Conservation (phyloP, 495 filamentous ascomycete genomes). For the Bathelium albidoporum region DNA sequence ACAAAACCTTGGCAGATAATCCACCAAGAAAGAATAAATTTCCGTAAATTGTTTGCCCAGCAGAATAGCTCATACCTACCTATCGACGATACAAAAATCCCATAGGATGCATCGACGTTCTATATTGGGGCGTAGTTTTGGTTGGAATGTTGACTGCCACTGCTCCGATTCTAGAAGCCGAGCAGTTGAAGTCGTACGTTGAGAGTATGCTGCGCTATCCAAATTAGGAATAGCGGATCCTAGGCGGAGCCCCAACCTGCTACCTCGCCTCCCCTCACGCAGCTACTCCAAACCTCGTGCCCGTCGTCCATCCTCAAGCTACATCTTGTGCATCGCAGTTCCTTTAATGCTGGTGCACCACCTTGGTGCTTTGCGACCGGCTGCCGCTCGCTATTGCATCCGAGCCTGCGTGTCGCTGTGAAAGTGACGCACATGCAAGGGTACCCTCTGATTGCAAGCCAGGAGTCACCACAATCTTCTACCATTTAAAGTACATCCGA, state of each 20-base stretch:
- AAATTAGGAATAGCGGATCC: not conserved
- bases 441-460: not conserved
- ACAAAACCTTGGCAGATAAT: not conserved
- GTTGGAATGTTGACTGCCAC: not conserved
- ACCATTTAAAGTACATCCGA: not conserved
- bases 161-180: not conserved
- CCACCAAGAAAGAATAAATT: not conserved
- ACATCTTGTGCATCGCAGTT: not conserved
- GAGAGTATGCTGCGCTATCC: not conserved
- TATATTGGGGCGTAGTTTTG: too few relatives aligned
- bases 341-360: not conserved
- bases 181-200: not conserved
- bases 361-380: slow-evolving; percentile 1
- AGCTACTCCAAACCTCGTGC: not conserved
- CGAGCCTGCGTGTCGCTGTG: not conserved
- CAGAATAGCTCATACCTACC: too few relatives aligned
- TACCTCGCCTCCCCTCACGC: slow-evolving; percentile 1
- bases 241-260: not conserved
- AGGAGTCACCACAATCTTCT: not conserved
- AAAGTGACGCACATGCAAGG: not conserved
- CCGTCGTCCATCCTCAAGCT: not conserved
- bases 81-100: too few relatives aligned
- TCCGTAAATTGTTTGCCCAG: too few relatives aligned
- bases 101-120: too few relatives aligned
- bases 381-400: slow-evolving; percentile 1